Base-by-base conservation (phyloP, 2,329 filamentous ascomycete species). In the Colletotrichum abscissum region DNA sequence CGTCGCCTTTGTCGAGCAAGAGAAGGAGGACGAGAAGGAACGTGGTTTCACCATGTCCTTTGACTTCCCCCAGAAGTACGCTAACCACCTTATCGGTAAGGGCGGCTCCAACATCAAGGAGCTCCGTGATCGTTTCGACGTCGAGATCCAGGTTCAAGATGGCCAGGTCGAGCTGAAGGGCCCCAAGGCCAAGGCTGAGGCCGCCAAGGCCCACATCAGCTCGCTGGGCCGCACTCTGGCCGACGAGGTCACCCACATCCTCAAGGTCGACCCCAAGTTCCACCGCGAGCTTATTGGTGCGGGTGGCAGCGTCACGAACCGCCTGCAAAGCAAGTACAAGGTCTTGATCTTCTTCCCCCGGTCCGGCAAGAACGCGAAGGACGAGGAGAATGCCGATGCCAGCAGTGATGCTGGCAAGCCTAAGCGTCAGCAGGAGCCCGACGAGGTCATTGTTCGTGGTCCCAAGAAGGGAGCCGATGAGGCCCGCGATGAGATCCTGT, bases 121-220 rank as follows among this genome's bases (percentile, higher is more conserved):
- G 77, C 84, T 93, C 49, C 88, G 90, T 59, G 91, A 93, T 75
- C 89, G 89, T 75, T 92, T 92, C 73, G 90, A 92, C 72, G 91
- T 93, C 5, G 91, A 92, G 72, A 92, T 99, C 75, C 95, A 98
- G 83, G 93, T 98, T 52, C 92, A 97, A 77, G 94, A 98, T 78
- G 97, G 97, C 76, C 95, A 95, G 84, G 95, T 98, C 63, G 95
- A 98, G 83, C 91, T 99, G 78, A 98, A 97, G 87, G 97, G 97
- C 30, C 96, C 97, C 63, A 94, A 97, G 85, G 94, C 95, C 63
- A 98, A 98, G 88, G 95, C 95, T 1, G 95, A 98, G 82, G 91
- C 92, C 63, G 95, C 94, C 76, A 97, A 94, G 82, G 86, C 92
- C 52, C 92, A 98, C 79, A 98, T 99, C 77, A 87, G 92, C 75